A percentile compares a stretch with the other conserved stretches of the same genome.
phyloP scores from a whole-genome alignment of 345 rosid genomes.

The Citrus maxima region DNA sequence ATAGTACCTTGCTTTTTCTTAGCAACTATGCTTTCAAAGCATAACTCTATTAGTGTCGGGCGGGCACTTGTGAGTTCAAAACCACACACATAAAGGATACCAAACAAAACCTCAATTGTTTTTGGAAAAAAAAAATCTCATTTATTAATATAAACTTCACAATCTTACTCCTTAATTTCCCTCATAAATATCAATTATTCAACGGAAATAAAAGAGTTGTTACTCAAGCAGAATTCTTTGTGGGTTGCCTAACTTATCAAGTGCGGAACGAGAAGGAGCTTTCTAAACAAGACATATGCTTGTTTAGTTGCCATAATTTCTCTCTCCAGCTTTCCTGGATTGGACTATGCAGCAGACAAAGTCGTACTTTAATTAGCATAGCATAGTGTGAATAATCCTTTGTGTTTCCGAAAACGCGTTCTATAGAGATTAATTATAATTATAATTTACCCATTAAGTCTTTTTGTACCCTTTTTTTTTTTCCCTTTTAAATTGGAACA shows the following conservation, averaged over 20 bases:
- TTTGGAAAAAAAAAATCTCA: not conserved
- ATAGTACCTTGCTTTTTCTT: no score
- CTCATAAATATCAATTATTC: not conserved
- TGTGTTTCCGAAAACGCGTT: not conserved
- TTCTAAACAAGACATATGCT: not conserved
- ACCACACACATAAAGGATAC: no score
- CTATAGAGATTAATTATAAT: not conserved
- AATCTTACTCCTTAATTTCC: not conserved
- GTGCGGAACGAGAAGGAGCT: not conserved
- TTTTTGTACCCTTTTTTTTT: not conserved
- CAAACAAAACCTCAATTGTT: not conserved
- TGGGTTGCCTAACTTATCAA: slow-evolving; percentile 20
- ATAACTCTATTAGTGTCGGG: not conserved
- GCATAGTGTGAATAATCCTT: no score
- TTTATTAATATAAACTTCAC: not conserved
- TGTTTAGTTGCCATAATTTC: not conserved
- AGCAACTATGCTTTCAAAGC: not conserved
- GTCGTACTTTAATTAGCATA: slow-evolving; percentile 3
- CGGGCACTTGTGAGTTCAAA: no score
- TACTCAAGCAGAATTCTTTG: slow-evolving; percentile 8
- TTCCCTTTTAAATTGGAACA: accelerated
- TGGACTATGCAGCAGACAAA: slow-evolving; percentile 6
- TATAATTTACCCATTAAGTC: not conserved
- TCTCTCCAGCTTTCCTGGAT: slow-evolving; percentile 23
- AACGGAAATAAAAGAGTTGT: not conserved